A percentile compares a stretch with the other conserved stretches of the same genome.
Evolutionary conservation across 768 basidiomycete species (phyloP).

Genomic region (Termitomyces sp.): DNA sequence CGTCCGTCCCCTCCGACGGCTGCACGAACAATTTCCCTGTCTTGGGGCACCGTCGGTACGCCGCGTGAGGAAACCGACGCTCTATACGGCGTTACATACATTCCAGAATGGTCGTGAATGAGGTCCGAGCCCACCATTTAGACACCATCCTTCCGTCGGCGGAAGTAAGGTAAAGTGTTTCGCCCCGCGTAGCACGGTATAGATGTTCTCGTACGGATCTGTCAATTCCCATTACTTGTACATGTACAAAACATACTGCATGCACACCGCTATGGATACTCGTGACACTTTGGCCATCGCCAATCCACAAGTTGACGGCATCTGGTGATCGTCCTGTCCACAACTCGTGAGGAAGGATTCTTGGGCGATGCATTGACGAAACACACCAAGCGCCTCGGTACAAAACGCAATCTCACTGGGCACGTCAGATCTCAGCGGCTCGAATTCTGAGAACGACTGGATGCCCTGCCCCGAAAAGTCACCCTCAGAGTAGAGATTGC

Average conservation of each 20-base stretch:
- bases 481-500: slow-evolving; percentile 62
- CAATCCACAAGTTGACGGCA: slow-evolving; percentile 93
- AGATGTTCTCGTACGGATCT: slow-evolving; percentile 87
- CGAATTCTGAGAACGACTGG: slow-evolving; percentile 48
- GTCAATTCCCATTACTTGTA: not conserved
- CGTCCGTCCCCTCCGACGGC: slow-evolving; percentile 23
- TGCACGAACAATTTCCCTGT: slow-evolving; percentile 18
- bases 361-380: slow-evolving; percentile 12
- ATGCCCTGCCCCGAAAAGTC: slow-evolving; percentile 31
- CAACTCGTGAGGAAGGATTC: not conserved
- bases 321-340: slow-evolving; percentile 60
- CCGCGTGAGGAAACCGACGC: slow-evolving; percentile 59
- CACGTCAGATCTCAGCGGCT: slow-evolving; percentile 56
- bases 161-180: slow-evolving; percentile 87
- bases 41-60: slow-evolving; percentile 44
- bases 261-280: slow-evolving; percentile 79
- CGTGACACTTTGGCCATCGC: slow-evolving; percentile 68
- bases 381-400: slow-evolving; percentile 72
- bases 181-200: slow-evolving; percentile 75
- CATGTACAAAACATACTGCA: not conserved
- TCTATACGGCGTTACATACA: slow-evolving; percentile 29
- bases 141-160: slow-evolving; percentile 82
- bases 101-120: not conserved
- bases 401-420: slow-evolving; percentile 69
- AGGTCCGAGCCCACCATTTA: slow-evolving; percentile 52